Percentiles rank a stretch among this genome's conserved stretches.
phyloP scores from a whole-genome alignment of 2,329 filamentous ascomycete genomes.

The Scytalidium lignicola region DNA sequence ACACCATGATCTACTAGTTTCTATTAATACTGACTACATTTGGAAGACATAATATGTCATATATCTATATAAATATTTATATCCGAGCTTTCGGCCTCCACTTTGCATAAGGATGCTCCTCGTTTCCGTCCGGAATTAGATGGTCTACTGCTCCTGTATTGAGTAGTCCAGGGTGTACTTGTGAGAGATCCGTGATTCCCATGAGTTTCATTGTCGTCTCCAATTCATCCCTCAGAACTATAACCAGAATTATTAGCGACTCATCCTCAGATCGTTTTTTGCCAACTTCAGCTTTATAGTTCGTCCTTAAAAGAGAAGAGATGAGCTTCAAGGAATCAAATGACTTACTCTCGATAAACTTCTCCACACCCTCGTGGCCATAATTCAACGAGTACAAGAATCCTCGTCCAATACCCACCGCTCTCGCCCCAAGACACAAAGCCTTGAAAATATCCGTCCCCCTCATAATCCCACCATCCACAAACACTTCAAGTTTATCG shows the following conservation, averaged over 20 bases:
- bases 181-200: constrained; percentile 55
- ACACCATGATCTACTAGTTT: too few species aligned
- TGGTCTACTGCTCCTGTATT: constrained; percentile 49
- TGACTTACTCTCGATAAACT: constrained; percentile 46
- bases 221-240: constrained; percentile 54
- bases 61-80: too few species aligned
- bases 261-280: constrained; percentile 1
- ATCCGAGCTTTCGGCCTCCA: constrained; percentile 27
- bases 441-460: constrained; percentile 66
- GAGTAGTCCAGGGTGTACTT: constrained; percentile 56
- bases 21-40: too few species aligned
- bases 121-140: constrained; percentile 33
- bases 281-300: too few species aligned
- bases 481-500: constrained; percentile 52
- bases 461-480: constrained; percentile 61
- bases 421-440: constrained; percentile 58
- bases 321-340: not conserved
- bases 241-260: constrained; percentile 4
- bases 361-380: constrained; percentile 52
- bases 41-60: too few species aligned
- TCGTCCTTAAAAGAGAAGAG: not conserved
- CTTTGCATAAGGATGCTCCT: constrained; percentile 41
- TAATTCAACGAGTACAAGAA: constrained; percentile 58
- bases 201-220: constrained; percentile 63
- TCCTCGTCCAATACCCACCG: constrained; percentile 57